phyloP scores from a whole-genome alignment of 495 filamentous ascomycete species.

The Xylaria grammica region DNA sequence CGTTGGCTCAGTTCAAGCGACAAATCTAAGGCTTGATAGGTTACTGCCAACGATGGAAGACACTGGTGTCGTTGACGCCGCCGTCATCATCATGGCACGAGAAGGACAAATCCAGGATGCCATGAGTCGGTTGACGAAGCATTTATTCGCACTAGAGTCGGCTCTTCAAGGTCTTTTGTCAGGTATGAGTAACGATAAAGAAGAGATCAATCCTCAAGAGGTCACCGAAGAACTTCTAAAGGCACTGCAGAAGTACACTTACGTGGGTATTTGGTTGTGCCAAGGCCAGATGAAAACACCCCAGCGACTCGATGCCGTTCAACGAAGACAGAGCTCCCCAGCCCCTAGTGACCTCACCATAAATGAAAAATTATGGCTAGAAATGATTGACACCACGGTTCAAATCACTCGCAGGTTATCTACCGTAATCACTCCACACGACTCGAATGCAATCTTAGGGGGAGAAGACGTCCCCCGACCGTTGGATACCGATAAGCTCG shows the following conservation, averaged over 20 bases:
- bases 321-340: slow-evolving; percentile 51
- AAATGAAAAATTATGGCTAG: slow-evolving; percentile 88
- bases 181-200: slow-evolving; percentile 54
- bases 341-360: slow-evolving; percentile 68
- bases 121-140: slow-evolving; percentile 80
- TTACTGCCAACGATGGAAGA: slow-evolving; percentile 87
- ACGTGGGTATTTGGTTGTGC: slow-evolving; percentile 94
- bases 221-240: slow-evolving; percentile 68
- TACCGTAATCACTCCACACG: slow-evolving; percentile 32
- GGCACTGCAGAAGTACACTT: slow-evolving; percentile 82
- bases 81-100: slow-evolving; percentile 85
- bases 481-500: slow-evolving; percentile 61
- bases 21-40: slow-evolving; percentile 79
- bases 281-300: slow-evolving; percentile 81
- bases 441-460: slow-evolving; percentile 26
- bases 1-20: slow-evolving; percentile 76
- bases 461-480: slow-evolving; percentile 26
- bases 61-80: slow-evolving; percentile 89
- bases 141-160: slow-evolving; percentile 78
- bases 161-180: slow-evolving; percentile 74
- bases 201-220: slow-evolving; percentile 51
- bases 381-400: slow-evolving; percentile 84
- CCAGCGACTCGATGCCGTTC: slow-evolving; percentile 39
- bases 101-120: slow-evolving; percentile 85
- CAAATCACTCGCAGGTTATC: slow-evolving; percentile 71